Percentiles rank a stretch among this genome's conserved stretches.
phyloP scores from a whole-genome alignment of 2,329 filamentous ascomycete genomes.

The Cercospora sojina region DNA sequence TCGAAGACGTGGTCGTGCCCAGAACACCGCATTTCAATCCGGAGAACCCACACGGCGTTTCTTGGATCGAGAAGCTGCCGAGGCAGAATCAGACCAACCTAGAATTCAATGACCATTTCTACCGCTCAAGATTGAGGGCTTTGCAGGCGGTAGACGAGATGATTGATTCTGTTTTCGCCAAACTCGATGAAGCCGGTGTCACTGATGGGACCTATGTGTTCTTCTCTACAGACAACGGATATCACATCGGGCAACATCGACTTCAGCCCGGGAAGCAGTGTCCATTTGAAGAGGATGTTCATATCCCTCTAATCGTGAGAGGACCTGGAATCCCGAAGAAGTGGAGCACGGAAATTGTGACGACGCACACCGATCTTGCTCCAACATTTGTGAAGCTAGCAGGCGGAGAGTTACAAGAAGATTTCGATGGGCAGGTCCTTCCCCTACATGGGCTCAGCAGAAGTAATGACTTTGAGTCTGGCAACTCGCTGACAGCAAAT shows the following conservation, averaged over 20 bases:
- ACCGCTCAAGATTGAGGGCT: conserved; percentile 51
- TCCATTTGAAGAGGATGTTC: conserved; percentile 43
- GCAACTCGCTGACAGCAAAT: background rate
- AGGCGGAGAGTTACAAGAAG: conserved; percentile 32
- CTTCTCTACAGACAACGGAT: conserved; percentile 44
- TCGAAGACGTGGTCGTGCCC: conserved; percentile 59
- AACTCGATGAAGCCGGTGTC: conserved; percentile 44
- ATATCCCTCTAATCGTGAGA: conserved; percentile 42
- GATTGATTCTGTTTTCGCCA: conserved; percentile 47
- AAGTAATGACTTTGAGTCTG: background rate
- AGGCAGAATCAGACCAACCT: conserved; percentile 49
- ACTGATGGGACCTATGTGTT: conserved; percentile 51
- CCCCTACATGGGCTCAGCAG: conserved; percentile 29
- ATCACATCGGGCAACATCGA: conserved; percentile 43
- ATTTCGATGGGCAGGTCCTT: conserved; percentile 41
- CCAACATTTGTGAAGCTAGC: conserved; percentile 41
- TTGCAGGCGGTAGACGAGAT: conserved; percentile 58
- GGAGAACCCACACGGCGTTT: conserved; percentile 44
- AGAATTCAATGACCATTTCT: conserved; percentile 55
- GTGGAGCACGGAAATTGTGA: conserved; percentile 37
- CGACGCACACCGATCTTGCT: conserved; percentile 43
- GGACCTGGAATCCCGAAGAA: conserved; percentile 39
- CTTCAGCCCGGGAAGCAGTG: conserved; percentile 43
- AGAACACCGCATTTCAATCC: conserved; percentile 67
- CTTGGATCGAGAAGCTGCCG: conserved; percentile 48